Evolutionary conservation across 225 moss, liverwort and hornwort genomes (phyloP).

Genomic region (Physcomitrium patens): DNA sequence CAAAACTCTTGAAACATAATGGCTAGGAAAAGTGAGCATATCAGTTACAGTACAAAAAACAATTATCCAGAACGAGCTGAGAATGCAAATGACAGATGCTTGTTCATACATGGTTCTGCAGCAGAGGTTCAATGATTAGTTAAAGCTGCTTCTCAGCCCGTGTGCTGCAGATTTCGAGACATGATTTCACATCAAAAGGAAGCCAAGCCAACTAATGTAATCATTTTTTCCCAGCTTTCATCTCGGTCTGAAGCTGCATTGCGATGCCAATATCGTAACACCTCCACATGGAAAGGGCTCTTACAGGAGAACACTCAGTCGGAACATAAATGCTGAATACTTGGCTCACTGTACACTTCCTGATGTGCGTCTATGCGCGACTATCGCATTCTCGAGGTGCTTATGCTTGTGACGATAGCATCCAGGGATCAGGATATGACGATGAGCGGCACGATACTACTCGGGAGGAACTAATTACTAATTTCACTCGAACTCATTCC

Average conservation of each 20-base stretch:
- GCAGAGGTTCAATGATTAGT: neutral
- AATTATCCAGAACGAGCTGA: slow-evolving; percentile 14
- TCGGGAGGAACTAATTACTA: neutral
- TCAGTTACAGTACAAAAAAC: neutral
- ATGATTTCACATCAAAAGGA: slow-evolving; percentile 16
- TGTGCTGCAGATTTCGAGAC: slow-evolving; percentile 14
- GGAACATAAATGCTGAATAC: slow-evolving; percentile 1
- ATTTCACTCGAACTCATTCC: neutral
- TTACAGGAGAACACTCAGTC: neutral
- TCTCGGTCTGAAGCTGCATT: slow-evolving; percentile 12
- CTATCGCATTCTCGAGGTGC: neutral
- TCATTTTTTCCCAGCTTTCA: slow-evolving; percentile 21
- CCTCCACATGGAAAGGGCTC: slow-evolving; percentile 24
- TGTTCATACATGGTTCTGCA: neutral
- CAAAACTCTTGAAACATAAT: neutral
- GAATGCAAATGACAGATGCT: slow-evolving; percentile 2
- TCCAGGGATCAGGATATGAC: neutral
- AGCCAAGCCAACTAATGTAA: neutral
- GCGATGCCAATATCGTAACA: slow-evolving; percentile 18
- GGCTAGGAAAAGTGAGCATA: neutral
- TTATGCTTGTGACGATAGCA: neutral
- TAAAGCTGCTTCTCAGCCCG: slow-evolving; percentile 11
- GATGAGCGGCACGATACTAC: too few species aligned
- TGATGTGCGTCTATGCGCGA: neutral
- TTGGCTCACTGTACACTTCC: neutral